These are phyloP conservation scores for Penicillium verhagenii DNA, from an alignment of 495 filamentous ascomycete species.

Conservation along the genomic window DNA sequence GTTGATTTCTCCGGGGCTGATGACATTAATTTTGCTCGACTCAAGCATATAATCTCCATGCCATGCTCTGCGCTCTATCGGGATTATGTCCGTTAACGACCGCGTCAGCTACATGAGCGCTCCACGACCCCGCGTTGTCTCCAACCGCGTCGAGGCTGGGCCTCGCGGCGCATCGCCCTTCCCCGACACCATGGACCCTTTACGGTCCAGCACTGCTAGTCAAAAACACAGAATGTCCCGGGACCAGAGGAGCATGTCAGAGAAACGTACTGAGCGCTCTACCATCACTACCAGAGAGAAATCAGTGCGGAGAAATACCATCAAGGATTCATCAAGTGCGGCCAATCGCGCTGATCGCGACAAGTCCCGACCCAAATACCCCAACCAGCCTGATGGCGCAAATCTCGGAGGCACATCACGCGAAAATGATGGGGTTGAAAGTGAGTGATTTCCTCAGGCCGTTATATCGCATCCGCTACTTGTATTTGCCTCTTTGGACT, in stretches of 20 bases:
- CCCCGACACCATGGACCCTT: slow-evolving; percentile 37
- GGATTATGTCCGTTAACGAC: slow-evolving; percentile 49
- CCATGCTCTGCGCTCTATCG: slow-evolving; percentile 18
- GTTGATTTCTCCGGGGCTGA: neutral
- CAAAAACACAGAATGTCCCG: slow-evolving; percentile 34
- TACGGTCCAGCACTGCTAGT: slow-evolving; percentile 36
- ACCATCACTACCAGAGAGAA: slow-evolving; percentile 66
- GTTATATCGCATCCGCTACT: neutral
- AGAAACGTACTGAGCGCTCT: slow-evolving; percentile 41
- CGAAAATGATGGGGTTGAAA: slow-evolving; percentile 36
- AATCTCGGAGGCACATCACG: slow-evolving; percentile 38
- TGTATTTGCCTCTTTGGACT: neutral
- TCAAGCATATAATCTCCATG: slow-evolving; percentile 21
- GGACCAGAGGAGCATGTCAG: slow-evolving; percentile 32
- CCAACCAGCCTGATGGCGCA: slow-evolving; percentile 35
- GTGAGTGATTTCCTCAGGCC: slow-evolving; percentile 27
- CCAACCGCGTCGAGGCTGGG: slow-evolving; percentile 45
- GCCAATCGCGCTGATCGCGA: slow-evolving; percentile 46
- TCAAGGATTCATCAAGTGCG: slow-evolving; percentile 53
- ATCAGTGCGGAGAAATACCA: slow-evolving; percentile 61
- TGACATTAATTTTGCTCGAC: neutral
- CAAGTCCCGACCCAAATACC: slow-evolving; percentile 40
- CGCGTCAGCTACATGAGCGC: slow-evolving; percentile 45
- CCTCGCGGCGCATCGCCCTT: slow-evolving; percentile 34
- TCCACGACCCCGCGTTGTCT: slow-evolving; percentile 47